Base-by-base conservation (phyloP, 2,329 filamentous ascomycete genomes). In the Talaromyces sp. region DNA sequence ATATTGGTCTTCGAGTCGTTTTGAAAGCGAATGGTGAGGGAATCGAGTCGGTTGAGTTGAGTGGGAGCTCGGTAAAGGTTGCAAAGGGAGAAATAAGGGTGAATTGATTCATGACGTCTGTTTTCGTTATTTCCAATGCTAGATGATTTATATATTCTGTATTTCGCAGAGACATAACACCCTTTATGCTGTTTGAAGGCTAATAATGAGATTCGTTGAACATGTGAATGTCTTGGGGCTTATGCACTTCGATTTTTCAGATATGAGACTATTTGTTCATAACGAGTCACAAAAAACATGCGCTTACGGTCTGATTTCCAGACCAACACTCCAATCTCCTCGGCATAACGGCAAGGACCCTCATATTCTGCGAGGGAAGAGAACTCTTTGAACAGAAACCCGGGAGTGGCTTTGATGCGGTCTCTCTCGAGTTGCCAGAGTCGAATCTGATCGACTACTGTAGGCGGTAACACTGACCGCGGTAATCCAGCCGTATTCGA, bases 401-500 rank as follows among this genome's bases (percentile, higher is more conserved):
- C 94, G 0, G 82, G 78, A 5, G 86, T 91, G 1, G 89, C 85
- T 71, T 89, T 89, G 84, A 99, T 95, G 53, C 94, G 84, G 77
- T 99, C 94, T 63, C 93, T 91, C 74, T 99, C 94, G 54, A 97
- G 86, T 77, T 99, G 93, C 94, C 94, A 99, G 19, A 99, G 84
- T 2, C 92, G 84, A 67, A 99, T 97, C 78, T 99, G 94, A 74
- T 99, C 94, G 62, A 97, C 90, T 15, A 99, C 94, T 0, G 95
- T 97, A 0, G 94, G 92, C 1, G 95, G 94, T 1, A 99, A 81
- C 15, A 96, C 84, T 1, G 92, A 89, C 0, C 74, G 68, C 1
- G 74, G 67, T 11, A 74, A 63, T 2, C 73, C 71, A 3, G 67
- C 62, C 19, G 67, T 66, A 22, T 71, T 82, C 67, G 50, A 79